Evolutionary conservation across 371 early-diverging fungal species (phyloP).

Genomic region (Lichtheimia corymbifera): DNA sequence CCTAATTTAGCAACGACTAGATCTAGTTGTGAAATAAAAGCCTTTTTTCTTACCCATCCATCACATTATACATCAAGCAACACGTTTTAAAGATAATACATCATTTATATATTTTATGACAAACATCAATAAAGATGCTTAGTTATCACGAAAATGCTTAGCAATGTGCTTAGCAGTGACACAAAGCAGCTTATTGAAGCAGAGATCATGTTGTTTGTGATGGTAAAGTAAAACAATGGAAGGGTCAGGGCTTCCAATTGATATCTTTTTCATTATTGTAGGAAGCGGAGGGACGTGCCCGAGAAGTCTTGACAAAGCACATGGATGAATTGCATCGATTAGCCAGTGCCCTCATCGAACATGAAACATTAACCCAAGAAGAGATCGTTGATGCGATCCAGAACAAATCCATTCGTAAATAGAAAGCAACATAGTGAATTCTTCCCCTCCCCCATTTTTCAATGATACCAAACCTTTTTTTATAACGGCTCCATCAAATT

Average conservation of each 20-base stretch:
- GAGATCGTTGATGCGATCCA: slow-evolving; percentile 79
- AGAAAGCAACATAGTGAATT: background rate
- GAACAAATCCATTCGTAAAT: slow-evolving; percentile 56
- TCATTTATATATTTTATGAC: too few relatives aligned
- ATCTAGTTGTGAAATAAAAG: too few relatives aligned
- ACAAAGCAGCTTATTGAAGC: slow-evolving; percentile 78
- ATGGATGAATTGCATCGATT: slow-evolving; percentile 82
- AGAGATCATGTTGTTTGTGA: slow-evolving; percentile 74
- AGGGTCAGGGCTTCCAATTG: slow-evolving; percentile 5
- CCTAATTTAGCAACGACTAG: too few relatives aligned
- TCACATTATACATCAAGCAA: too few relatives aligned
- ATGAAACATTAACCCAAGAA: slow-evolving; percentile 85
- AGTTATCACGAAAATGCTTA: too few relatives aligned
- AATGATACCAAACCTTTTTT: too few relatives aligned
- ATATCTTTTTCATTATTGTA: slow-evolving; percentile 11
- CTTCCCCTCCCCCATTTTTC: too few relatives aligned
- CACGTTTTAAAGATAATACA: too few relatives aligned
- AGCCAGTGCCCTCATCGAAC: slow-evolving; percentile 83
- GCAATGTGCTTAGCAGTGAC: too few relatives aligned
- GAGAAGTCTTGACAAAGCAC: slow-evolving; percentile 64
- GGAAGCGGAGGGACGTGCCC: slow-evolving; percentile 62
- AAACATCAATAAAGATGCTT: too few relatives aligned
- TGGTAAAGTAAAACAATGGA: slow-evolving; percentile 32
- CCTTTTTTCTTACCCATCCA: too few relatives aligned
- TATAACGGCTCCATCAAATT: too few relatives aligned